Evolutionary conservation across 352 stramenopile genomes (phyloP), one percentile per base, ranked within the genome.

Genomic region (Globisporangium nagaii): DNA sequence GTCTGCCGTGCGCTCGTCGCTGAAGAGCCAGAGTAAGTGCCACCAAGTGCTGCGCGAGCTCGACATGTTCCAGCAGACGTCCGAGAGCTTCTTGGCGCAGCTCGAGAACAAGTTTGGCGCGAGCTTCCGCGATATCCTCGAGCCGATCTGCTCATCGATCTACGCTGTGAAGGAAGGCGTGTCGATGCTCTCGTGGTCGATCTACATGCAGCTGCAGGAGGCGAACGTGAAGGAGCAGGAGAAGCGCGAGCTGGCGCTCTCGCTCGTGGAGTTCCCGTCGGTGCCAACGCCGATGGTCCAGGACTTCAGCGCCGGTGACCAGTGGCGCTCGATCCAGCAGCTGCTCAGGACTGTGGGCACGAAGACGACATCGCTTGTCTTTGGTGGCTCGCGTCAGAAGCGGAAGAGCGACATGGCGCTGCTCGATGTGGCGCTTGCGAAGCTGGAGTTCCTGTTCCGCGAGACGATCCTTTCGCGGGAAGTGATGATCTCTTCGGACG

Each of bases 31-130:
- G 12, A 63, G 57, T 17, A 85, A 85, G 56, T 81, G 72, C 12
- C 67, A 74, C 15, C 82, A 95, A 35, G 43, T 95, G n/a, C 58
- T 90, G 22, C 81, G 85, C 22, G 86, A 95, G 37, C 47, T 94
- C 11, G 78, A 90, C n/a, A 88, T 93, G 75, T 90, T 96, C 40
- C 84, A 96, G 56, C 83, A 93, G 42, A 95, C 84, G 7, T 92
- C 82, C 8, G 80, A 94, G 17, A 93, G 75, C 49, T 93, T 93
- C 40, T 25, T 86, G 19, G 47, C 65, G 30, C 84, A 89, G 49
- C 25, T 95, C 31, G 59, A 66, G 8, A 73, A 74, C 35, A 90
- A 91, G 54, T 96, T 84, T 68, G 65, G 58, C 0, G 69, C 73
- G 17, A 82, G 68, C 28, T 97, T 93, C 56, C 71, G 75, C 30